These are phyloP conservation scores for Cordyceps militaris DNA, from an alignment of 2,329 filamentous ascomycete genomes.

Conservation along the genomic window DNA sequence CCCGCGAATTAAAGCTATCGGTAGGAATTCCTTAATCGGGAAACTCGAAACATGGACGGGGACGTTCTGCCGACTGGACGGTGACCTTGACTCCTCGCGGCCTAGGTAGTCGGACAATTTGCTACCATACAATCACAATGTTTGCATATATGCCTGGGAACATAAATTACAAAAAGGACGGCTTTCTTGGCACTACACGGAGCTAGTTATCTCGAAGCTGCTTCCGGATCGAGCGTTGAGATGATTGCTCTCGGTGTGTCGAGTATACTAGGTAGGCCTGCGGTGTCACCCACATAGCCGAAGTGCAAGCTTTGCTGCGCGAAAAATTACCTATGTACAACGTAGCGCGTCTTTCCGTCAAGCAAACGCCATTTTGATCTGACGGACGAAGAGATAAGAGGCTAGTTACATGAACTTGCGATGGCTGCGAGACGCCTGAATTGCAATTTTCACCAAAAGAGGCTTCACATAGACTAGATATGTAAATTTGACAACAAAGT, in stretches of 20 bases:
- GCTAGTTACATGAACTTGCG: too few relatives aligned
- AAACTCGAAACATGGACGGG: slow-evolving; percentile 1
- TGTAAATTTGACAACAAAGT: too few relatives aligned
- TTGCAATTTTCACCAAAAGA: too few relatives aligned
- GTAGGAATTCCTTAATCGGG: neutral
- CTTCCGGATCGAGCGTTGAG: neutral
- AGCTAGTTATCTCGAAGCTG: too few relatives aligned
- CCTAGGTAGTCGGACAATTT: neutral
- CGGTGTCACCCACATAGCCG: slow-evolving; percentile 1
- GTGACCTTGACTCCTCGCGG: neutral
- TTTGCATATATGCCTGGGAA: neutral
- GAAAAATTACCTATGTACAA: neutral
- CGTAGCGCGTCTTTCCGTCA: neutral
- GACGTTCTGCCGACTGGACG: neutral
- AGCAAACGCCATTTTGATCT: neutral
- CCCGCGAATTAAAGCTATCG: neutral
- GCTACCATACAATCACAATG: neutral
- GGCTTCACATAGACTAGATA: too few relatives aligned
- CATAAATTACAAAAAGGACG: neutral
- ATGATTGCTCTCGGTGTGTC: slow-evolving; percentile 10
- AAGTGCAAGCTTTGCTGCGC: slow-evolving; percentile 3
- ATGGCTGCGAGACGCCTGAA: too few relatives aligned
- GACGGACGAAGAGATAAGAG: neutral
- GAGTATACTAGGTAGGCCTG: neutral
- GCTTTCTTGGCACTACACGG: neutral